A percentile compares a stretch with the other conserved stretches of the same genome.
These are phyloP conservation scores for Solanum gracilifrons DNA, from an alignment of 257 asterid species.

Conservation along the genomic window DNA sequence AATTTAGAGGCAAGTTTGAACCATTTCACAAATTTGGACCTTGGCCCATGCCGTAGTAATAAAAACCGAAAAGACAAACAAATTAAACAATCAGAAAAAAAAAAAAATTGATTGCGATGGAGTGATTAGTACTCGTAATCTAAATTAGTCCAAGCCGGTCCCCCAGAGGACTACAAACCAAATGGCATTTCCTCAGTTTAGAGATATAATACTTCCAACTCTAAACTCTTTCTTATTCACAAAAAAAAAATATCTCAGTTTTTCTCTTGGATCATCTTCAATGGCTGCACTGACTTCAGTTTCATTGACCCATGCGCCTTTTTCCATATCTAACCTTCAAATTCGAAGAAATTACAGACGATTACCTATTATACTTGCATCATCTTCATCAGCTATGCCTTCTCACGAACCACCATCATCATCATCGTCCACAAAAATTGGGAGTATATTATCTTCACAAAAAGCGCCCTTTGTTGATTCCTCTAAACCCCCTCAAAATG, in stretches of 20 bases:
- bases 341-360: slow-evolving; percentile 8
- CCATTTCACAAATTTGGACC: not conserved
- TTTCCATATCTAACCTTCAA: slow-evolving; percentile 18
- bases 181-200: not conserved
- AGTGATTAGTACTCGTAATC: too few relatives aligned
- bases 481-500: slow-evolving; percentile 16
- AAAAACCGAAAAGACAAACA: not conserved
- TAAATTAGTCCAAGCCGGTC: not conserved
- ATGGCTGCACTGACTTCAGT: slow-evolving; percentile 46
- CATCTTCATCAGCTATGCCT: slow-evolving; percentile 27
- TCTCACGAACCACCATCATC: slow-evolving; percentile 42
- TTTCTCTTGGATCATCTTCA: not conserved
- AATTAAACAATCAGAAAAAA: too few relatives aligned
- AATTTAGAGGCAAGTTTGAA: not conserved
- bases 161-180: not conserved
- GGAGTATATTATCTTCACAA: slow-evolving; percentile 14
- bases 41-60: too few relatives aligned
- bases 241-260: not conserved
- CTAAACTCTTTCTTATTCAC: not conserved
- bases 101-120: accelerated
- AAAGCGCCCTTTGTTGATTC: slow-evolving; percentile 26
- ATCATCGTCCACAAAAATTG: slow-evolving; percentile 21
- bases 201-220: not conserved
- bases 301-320: slow-evolving; percentile 20
- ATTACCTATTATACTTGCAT: slow-evolving; percentile 16